Evolutionary conservation across 306 rosid genomes (phyloP), one percentile per base, ranked within the genome.

Genomic region (Begonia loranthoides): DNA sequence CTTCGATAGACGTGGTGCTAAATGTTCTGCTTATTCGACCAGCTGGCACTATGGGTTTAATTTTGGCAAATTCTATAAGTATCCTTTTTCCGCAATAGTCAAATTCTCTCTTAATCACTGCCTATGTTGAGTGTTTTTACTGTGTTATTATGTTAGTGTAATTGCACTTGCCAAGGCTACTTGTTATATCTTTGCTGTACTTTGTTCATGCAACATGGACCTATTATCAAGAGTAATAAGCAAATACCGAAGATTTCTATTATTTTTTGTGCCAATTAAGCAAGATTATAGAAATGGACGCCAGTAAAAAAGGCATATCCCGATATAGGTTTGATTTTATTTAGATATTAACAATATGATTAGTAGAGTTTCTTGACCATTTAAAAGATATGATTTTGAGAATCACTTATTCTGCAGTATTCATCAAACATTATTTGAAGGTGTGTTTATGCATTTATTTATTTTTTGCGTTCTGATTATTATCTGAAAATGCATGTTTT

Each of bases 41-140:
- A 12, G 80, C 82, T 50, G 95, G 95, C 62, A 89, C 94, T 33
- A 82, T 82, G 61, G 95, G 99, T 78, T 76, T 90, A 64, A 86
- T 85, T 64, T 50, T 82, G 64, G 95, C 99, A 51, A 90, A 90
- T 76, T 78, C 87, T 58, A 36, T 78, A 9, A 90, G 99, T 86
- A 90, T 90, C 99, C 99, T 85, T 78, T 70, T 45, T 43, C 45
- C 17, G 13, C 51, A 45, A 13, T 43, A 12, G 12, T 64, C 63
- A 21, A 52, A 19, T 16, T 28, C 50, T 12, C 55, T 66, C 36
- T 28, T 28, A 28, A 28, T 28, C 36, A 7, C 36, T 4, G 36
- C 36, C 7, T 57, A 19, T 9, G 12, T 40, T 66, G 28, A 12
- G 10, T 61, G 10, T 61, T 38, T 59, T 47, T 33, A 52, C 12